Evolutionary conservation across 179 eudicot genomes (phyloP).

Genomic region (Dionaea muscipula): DNA sequence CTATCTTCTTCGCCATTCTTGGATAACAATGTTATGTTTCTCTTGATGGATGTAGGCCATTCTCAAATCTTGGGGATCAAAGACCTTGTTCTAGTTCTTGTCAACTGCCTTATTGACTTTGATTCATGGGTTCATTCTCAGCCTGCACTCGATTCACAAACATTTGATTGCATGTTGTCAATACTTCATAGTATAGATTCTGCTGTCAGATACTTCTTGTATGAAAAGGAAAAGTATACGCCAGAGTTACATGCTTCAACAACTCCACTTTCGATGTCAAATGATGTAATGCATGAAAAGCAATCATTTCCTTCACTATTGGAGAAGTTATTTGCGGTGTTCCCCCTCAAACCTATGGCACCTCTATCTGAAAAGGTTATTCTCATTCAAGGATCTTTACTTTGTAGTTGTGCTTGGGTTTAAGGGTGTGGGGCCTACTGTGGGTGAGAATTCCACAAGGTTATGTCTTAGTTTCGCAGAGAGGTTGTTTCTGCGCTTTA

Average conservation of each 20-base stretch:
- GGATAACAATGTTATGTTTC: neutral
- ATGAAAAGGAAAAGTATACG: constrained; percentile 22
- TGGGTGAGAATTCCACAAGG: too few species aligned
- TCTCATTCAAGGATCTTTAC: neutral
- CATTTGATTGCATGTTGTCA: constrained; percentile 67
- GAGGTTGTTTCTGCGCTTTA: too few species aligned
- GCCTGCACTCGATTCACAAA: constrained; percentile 47
- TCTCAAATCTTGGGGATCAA: constrained; percentile 31
- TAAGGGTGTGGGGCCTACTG: too few species aligned
- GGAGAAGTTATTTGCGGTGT: constrained; percentile 61
- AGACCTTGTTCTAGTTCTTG: constrained; percentile 56
- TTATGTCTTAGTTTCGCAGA: too few species aligned
- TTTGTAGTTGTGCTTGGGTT: neutral
- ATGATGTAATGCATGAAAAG: constrained; percentile 17
- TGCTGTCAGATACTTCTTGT: constrained; percentile 43
- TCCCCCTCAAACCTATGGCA: constrained; percentile 47
- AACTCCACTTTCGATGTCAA: constrained; percentile 14
- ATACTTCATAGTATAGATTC: constrained; percentile 64
- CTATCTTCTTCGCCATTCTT: neutral
- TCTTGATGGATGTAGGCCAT: constrained; percentile 31
- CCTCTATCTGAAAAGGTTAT: constrained; percentile 61
- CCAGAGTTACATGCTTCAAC: constrained; percentile 18
- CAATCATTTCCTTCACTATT: constrained; percentile 25
- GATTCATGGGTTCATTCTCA: constrained; percentile 32
- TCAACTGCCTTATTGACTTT: constrained; percentile 59